Base-by-base conservation (phyloP, 768 basidiomycete genomes). In the Leccinum sublutescens region DNA sequence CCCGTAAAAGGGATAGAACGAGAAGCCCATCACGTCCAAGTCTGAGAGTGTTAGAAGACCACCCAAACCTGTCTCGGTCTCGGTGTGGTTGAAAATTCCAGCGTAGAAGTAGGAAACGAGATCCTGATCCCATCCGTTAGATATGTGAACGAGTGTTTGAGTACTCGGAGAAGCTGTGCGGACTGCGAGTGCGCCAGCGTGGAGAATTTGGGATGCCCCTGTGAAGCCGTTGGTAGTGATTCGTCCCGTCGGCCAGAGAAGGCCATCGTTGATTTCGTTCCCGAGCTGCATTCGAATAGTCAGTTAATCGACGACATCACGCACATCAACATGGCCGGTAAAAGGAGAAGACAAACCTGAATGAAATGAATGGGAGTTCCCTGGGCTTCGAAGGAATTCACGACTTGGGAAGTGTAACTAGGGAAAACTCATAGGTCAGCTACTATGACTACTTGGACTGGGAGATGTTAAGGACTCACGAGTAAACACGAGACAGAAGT, bases 191-290 rank as follows among this genome's bases (percentile, higher is more conserved):
- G 55, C 64, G 25, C 66, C 78, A 2, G 76, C 74, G 54, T 79
- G 74, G 25, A 79, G 72, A 34, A 79, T 67, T 60, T 75, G 17
- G 8, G 58, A 63, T 45, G 51, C 57, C 5, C 9, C 31, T 6
- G 27, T 12, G 48, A 64, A 60, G 50, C 47, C 62, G 7, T 55
- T 60, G 54, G 23, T 23, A 29, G 63, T 43, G 36, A 60, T 45
- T n/a, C 0, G 36, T 8, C 62, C 62, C 8, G 12, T 23, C 14
- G 57, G 47, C 57, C 57, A 63, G n/a, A 64, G n/a, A 48, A 21
- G n/a, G 8, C 62, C 62, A 10, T 55, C 51, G 23, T 64, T 52
- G 25, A 55, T 55, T 55, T 63, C 62, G 36, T 63, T 63, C 38
- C 62, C 62, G 27, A 64, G 7, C 62, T 63, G 47, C 17, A 15